Evolutionary conservation across 164 flowering plant genomes (phyloP).

Genomic region (Litsea cubeba): DNA sequence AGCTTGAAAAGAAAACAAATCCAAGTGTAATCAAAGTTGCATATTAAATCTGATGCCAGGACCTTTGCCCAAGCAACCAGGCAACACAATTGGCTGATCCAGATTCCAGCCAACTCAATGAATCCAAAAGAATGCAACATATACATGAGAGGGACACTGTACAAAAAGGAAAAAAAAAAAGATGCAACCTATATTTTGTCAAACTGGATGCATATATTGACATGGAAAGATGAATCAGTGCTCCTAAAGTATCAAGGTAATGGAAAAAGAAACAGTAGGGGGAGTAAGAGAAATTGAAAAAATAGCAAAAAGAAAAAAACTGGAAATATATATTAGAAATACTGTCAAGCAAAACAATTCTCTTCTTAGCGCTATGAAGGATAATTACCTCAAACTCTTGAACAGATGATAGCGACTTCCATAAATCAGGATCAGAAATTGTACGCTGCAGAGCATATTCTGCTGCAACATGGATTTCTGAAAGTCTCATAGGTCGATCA

Average conservation of each 20-base stretch:
- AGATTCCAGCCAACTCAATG: too few species aligned
- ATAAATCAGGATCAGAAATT: constrained; percentile 66
- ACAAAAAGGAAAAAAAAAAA: too few species aligned
- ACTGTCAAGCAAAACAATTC: neutral
- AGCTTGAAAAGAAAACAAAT: too few species aligned
- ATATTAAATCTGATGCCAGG: too few species aligned
- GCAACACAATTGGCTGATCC: too few species aligned
- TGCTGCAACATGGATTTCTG: constrained; percentile 91
- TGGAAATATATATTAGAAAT: neutral
- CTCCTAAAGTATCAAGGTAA: neutral
- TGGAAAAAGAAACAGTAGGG: neutral
- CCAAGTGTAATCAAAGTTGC: too few species aligned
- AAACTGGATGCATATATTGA: neutral
- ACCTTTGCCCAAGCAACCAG: too few species aligned
- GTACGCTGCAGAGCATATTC: constrained; percentile 74
- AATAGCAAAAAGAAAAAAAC: neutral
- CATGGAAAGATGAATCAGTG: neutral
- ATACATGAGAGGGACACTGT: too few species aligned
- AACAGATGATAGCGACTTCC: constrained; percentile 64
- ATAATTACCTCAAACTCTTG: constrained; percentile 76
- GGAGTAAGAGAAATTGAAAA: neutral
- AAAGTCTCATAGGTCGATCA: constrained; percentile 92
- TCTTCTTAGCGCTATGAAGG: neutral
- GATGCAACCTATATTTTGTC: neutral
- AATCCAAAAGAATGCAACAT: too few species aligned